Evolutionary conservation across 345 rosid genomes (phyloP).

Genomic region (Populus davidiana): DNA sequence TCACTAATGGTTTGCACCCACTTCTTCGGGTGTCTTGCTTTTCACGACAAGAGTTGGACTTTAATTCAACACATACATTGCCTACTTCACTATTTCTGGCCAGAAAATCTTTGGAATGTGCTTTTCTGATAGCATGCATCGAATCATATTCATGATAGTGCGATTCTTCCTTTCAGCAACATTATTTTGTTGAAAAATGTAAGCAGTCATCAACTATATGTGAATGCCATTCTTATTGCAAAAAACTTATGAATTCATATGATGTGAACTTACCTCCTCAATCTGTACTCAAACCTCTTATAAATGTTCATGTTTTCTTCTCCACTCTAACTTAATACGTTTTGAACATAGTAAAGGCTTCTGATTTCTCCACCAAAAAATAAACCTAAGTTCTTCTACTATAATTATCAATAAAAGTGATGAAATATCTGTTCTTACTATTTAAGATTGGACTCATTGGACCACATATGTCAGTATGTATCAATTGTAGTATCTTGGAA

Average conservation of each 20-base stretch:
- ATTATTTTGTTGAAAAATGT: background rate
- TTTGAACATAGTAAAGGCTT: background rate
- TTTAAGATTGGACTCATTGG: background rate
- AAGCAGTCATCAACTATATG: background rate
- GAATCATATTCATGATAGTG: background rate
- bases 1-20: background rate
- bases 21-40: background rate
- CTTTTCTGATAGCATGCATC: background rate
- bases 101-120: background rate
- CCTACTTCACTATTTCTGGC: background rate
- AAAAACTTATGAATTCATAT: background rate
- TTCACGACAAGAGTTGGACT: too few relatives aligned
- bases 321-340: background rate
- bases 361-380: background rate
- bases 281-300: background rate
- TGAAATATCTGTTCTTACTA: background rate
- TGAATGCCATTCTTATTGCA: background rate
- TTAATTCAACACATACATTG: too few relatives aligned
- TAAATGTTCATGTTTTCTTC: background rate
- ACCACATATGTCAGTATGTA: background rate
- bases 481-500: background rate
- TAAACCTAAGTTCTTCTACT: background rate
- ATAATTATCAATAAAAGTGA: background rate
- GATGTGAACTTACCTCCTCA: background rate
- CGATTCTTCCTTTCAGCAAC: background rate